Evolutionary conservation across 2,329 filamentous ascomycete species (phyloP).

Genomic region (Colletotrichum salicis): DNA sequence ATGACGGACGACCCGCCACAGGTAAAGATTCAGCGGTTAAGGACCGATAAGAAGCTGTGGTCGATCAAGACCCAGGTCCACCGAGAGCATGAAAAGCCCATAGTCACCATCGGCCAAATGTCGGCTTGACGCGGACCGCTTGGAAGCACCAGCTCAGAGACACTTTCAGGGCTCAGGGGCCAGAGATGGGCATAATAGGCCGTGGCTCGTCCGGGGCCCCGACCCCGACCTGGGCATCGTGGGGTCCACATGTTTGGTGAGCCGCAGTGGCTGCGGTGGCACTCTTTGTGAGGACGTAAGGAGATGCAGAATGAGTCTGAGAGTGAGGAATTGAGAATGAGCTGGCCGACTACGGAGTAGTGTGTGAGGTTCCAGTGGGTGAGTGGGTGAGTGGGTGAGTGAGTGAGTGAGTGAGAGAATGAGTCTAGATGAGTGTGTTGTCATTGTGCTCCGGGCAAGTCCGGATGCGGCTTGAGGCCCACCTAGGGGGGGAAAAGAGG

Average conservation of each 20-base stretch:
- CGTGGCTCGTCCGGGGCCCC: constrained; percentile 16
- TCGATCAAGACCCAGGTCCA: constrained; percentile 33
- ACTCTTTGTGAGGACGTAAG: background rate
- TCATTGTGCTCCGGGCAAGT: constrained; percentile 16
- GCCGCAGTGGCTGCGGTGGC: background rate
- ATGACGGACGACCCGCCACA: constrained; percentile 19
- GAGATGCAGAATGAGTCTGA: too few species aligned
- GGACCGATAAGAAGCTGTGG: constrained; percentile 34
- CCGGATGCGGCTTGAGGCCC: constrained; percentile 22
- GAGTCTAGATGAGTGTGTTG: background rate
- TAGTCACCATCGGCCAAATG: constrained; percentile 35
- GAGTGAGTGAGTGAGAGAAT: background rate
- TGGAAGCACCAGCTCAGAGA: constrained; percentile 1
- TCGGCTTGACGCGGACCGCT: constrained; percentile 32
- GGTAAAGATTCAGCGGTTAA: constrained; percentile 34
- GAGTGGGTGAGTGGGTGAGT: background rate
- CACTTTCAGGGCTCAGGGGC: background rate
- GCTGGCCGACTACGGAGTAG: background rate
- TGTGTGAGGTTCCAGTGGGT: background rate
- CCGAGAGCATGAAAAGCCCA: constrained; percentile 32
- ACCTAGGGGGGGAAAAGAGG: constrained; percentile 11
- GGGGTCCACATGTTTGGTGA: background rate
- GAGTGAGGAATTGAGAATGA: background rate
- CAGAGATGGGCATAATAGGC: background rate
- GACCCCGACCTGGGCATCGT: background rate